These are phyloP conservation scores for Termitomyces sp. DNA, from an alignment of 1,284 basidiomycete species.

Conservation along the genomic window DNA sequence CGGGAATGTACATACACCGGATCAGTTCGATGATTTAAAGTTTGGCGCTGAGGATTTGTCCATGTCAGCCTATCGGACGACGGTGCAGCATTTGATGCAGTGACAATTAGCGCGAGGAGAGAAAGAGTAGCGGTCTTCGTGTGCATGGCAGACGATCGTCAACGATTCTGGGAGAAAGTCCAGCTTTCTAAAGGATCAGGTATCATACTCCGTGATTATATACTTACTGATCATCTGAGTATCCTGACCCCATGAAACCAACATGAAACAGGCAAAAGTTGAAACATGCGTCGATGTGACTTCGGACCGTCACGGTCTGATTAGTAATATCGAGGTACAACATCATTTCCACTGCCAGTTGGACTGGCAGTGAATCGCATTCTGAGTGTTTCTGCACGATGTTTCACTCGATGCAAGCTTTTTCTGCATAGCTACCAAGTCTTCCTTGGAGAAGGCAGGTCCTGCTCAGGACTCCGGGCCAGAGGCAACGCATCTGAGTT, in stretches of 20 bases:
- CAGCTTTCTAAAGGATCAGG: slow-evolving; percentile 2
- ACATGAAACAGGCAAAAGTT: no score
- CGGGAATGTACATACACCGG: background rate
- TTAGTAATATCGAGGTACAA: no score
- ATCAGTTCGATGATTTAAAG: background rate
- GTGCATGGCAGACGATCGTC: slow-evolving; percentile 12
- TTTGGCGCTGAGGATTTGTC: background rate
- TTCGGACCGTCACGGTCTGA: no score
- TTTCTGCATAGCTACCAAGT: no score
- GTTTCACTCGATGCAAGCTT: no score
- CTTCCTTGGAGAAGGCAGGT: no score
- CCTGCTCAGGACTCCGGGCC: no score
- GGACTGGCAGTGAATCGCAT: no score
- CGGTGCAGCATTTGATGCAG: slow-evolving; percentile 4
- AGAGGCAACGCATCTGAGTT: no score
- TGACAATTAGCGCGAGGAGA: background rate
- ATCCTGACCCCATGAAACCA: slow-evolving; percentile 4
- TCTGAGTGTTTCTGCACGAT: no score
- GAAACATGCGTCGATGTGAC: no score
- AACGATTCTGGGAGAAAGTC: slow-evolving; percentile 12
- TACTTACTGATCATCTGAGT: background rate
- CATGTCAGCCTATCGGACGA: background rate
- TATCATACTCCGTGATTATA: background rate
- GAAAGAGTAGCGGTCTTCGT: slow-evolving; percentile 6
- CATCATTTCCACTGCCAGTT: no score